A percentile compares a stretch with the other conserved stretches of the same genome.
These are phyloP conservation scores for Yarrowia osloensis DNA, from an alignment of 805 yeast species.

Conservation along the genomic window DNA sequence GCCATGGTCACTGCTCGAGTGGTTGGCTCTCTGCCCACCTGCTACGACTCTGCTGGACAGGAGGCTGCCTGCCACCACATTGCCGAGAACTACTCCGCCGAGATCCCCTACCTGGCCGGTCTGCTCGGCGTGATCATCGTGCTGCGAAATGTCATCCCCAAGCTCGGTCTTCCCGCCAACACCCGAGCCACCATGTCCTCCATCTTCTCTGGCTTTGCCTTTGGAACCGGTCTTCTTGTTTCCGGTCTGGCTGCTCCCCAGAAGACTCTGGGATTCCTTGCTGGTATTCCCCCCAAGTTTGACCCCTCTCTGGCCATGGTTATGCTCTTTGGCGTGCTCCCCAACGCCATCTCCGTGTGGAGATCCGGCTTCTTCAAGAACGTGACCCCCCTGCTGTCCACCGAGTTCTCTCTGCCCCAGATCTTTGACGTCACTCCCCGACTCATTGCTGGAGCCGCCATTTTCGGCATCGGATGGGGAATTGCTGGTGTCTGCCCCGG, in stretches of 20 bases:
- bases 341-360: conserved; percentile 45
- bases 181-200: conserved; percentile 32
- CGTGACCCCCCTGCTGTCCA: conserved; percentile 1
- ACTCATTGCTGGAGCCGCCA: conserved; percentile 48
- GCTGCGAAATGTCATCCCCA: conserved; percentile 33
- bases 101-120: conserved; percentile 33
- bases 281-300: conserved; percentile 44
- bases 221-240: conserved; percentile 51
- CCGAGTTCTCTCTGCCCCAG: conserved; percentile 36
- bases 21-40: conserved; percentile 33
- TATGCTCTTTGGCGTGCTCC: conserved; percentile 48
- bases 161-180: neutral
- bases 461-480: conserved; percentile 60
- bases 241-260: conserved; percentile 52
- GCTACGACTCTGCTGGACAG: conserved; percentile 24
- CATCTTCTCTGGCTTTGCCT: conserved; percentile 43
- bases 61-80: conserved; percentile 32
- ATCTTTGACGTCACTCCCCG: conserved; percentile 38
- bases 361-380: conserved; percentile 34
- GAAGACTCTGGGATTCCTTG: conserved; percentile 51
- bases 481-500: conserved; percentile 56
- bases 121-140: conserved; percentile 24
- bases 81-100: conserved; percentile 19
- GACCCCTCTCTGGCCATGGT: conserved; percentile 54
- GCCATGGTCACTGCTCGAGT: conserved; percentile 42